Conservation (phyloP, 2,329 filamentous ascomycete species). For the Aspergillus latus region DNA sequence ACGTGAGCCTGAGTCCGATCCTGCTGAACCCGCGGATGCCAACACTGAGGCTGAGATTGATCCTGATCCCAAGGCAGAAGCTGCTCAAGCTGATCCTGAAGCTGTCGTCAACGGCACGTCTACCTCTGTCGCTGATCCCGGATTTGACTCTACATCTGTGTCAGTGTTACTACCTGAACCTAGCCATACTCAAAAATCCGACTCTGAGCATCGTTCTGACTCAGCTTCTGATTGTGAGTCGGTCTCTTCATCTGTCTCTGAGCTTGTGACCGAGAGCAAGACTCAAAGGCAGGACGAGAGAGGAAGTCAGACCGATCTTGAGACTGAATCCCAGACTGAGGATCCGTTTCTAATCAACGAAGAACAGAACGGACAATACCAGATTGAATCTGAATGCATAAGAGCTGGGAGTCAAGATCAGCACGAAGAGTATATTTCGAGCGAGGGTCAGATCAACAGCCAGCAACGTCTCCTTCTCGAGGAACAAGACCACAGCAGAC, state of each 20-base stretch:
- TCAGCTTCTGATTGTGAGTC: background rate
- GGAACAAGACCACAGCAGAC: no score
- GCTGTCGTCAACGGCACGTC: background rate
- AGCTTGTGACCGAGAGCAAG: background rate
- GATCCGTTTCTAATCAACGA: background rate
- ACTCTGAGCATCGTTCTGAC: background rate
- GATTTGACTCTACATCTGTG: background rate
- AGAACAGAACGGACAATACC: background rate
- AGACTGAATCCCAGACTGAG: background rate
- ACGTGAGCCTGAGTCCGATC: no score
- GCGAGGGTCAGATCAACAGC: no score
- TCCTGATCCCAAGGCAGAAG: background rate
- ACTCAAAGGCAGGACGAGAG: background rate
- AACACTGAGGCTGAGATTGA: background rate
- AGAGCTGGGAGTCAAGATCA: background rate
- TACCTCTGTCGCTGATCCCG: background rate
- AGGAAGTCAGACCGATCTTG: background rate
- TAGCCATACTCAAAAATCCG: background rate
- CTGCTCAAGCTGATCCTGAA: background rate
- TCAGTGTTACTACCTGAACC: background rate
- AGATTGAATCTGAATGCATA: background rate
- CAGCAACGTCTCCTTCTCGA: no score
- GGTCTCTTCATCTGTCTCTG: no score
- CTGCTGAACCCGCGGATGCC: no score
- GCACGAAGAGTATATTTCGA: background rate